A percentile compares a stretch with the other conserved stretches of the same genome.
phyloP scores from a whole-genome alignment of 208 protist species.

The Trypanosoma lewisi region DNA sequence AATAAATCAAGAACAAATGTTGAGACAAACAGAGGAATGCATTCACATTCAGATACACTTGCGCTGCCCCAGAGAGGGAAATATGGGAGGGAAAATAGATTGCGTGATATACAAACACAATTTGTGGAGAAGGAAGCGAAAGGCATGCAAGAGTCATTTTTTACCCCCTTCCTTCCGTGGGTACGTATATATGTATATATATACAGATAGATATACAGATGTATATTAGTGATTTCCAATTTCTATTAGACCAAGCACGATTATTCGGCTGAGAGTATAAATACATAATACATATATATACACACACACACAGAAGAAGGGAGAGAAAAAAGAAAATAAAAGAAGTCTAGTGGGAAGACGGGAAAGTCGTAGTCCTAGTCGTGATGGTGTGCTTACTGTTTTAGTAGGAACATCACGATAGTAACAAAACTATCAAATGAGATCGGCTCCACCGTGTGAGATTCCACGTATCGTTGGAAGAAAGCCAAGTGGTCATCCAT shows the following conservation, averaged over 20 bases:
- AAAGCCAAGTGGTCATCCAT: conserved; percentile 15
- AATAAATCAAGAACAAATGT: background rate
- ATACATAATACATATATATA: background rate
- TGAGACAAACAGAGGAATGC: background rate
- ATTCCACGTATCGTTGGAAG: conserved; percentile 13
- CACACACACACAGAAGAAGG: background rate
- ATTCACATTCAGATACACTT: background rate
- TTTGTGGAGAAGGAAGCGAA: too few species aligned
- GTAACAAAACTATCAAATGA: conserved; percentile 28
- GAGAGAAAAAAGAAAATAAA: background rate
- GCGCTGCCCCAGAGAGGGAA: too few species aligned
- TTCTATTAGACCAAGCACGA: too few species aligned
- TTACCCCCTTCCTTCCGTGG: too few species aligned
- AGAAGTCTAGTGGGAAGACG: background rate
- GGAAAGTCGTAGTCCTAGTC: conserved; percentile 1
- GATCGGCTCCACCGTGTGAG: conserved; percentile 22
- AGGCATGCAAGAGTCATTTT: too few species aligned
- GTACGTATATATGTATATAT: too few species aligned
- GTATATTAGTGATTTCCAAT: too few species aligned
- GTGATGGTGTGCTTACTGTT: conserved; percentile 16
- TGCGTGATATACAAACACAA: too few species aligned
- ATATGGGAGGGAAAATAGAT: too few species aligned
- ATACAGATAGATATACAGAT: too few species aligned
- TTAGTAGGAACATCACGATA: conserved; percentile 25
- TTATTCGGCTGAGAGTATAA: background rate